Evolutionary conservation across 2,329 filamentous ascomycete species (phyloP).

Genomic region (Fusarium tuaranense): DNA sequence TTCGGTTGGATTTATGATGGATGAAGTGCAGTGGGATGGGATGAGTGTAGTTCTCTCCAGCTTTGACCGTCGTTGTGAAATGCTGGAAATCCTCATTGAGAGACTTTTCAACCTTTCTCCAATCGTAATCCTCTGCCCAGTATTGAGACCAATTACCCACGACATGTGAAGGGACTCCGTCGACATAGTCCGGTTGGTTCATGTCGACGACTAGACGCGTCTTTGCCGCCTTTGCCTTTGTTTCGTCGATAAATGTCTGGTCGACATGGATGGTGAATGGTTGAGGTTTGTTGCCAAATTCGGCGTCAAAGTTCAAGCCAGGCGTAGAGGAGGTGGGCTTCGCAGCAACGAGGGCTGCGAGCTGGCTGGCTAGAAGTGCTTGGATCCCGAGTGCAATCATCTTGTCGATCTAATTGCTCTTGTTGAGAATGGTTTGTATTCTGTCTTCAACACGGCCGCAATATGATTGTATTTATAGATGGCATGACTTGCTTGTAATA

Average conservation of each 20-base stretch:
- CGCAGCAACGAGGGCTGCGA: not conserved
- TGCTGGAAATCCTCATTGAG: conserved; percentile 19
- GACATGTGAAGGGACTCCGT: not conserved
- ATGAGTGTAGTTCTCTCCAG: not conserved
- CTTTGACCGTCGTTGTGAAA: conserved; percentile 17
- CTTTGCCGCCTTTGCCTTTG: not conserved
- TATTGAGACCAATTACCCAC: not conserved
- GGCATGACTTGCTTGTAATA: not conserved
- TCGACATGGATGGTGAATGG: not conserved
- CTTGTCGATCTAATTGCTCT: not conserved
- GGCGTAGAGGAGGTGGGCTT: not conserved
- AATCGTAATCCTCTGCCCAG: conserved; percentile 16
- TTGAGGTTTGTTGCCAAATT: conserved; percentile 1
- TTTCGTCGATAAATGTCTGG: not conserved
- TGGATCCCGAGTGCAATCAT: not conserved
- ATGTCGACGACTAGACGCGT: not conserved
- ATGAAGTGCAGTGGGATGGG: conserved; percentile 27
- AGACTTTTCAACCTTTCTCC: not conserved
- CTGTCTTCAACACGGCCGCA: not conserved
- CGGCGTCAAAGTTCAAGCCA: conserved; percentile 1
- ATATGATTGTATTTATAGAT: not conserved
- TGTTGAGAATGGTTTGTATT: not conserved
- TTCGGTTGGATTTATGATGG: conserved; percentile 5
- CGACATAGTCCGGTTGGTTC: not conserved
- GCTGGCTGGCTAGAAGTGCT: not conserved